Percentiles rank a stretch among this genome's conserved stretches.
Evolutionary conservation across 2,329 filamentous ascomycete species (phyloP).

Genomic region (Paracoccidioides brasiliensis): DNA sequence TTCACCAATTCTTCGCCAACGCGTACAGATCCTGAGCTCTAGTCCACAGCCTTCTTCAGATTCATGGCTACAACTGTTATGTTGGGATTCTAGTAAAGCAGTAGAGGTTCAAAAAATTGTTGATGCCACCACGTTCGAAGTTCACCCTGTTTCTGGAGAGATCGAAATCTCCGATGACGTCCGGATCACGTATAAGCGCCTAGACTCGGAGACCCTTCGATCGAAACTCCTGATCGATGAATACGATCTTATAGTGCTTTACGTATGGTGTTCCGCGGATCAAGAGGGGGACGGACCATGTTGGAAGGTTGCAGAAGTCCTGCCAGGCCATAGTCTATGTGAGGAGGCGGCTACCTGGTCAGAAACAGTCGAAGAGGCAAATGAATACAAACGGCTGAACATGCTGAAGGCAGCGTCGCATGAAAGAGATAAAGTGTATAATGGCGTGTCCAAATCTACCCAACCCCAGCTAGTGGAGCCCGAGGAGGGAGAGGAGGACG

Average conservation of each 20-base stretch:
- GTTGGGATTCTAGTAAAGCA: conserved; percentile 43
- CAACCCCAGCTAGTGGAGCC: conserved; percentile 5
- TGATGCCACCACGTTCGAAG: conserved; percentile 44
- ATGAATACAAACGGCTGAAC: conserved; percentile 31
- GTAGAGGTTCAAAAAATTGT: conserved; percentile 42
- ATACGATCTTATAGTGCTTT: conserved; percentile 42
- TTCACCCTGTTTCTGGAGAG: conserved; percentile 52
- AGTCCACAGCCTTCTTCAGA: conserved; percentile 30
- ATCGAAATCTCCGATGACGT: conserved; percentile 49
- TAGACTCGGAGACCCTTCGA: conserved; percentile 51
- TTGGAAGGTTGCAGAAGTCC: conserved; percentile 48
- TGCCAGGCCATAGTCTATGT: conserved; percentile 36
- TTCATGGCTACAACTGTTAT: conserved; percentile 47
- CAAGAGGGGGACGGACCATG: conserved; percentile 39
- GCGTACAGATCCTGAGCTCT: conserved; percentile 43
- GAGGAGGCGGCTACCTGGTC: conserved; percentile 42
- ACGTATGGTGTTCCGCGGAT: conserved; percentile 49
- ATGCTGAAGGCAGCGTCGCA: conserved; percentile 25
- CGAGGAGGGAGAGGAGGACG: conserved; percentile 36
- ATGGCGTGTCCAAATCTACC: conserved; percentile 4
- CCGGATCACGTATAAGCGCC: conserved; percentile 41
- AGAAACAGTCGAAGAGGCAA: conserved; percentile 41
- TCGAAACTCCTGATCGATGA: conserved; percentile 41
- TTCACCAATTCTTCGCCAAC: conserved; percentile 50
- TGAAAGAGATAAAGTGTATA: conserved; percentile 11